Conservation (phyloP, 305 asterid genomes). For the Ilex paraguariensis region DNA sequence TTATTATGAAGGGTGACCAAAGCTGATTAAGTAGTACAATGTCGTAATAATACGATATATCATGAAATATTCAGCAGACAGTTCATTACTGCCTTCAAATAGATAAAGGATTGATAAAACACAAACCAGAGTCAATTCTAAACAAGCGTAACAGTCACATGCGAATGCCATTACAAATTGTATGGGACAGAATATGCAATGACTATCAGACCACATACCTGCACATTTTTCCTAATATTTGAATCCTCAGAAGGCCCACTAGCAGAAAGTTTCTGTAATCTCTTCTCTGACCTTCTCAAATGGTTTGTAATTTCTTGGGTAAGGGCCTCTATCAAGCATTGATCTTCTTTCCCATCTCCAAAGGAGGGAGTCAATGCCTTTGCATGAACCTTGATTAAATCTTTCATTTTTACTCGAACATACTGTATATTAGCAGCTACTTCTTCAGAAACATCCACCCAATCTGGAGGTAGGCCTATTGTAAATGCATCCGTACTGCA, state of each 20-base stretch:
- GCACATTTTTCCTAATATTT: slow-evolving; percentile 93
- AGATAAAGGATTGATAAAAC: too few relatives aligned
- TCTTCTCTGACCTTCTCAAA: slow-evolving; percentile 75
- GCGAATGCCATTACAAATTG: too few relatives aligned
- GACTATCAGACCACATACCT: slow-evolving; percentile 47
- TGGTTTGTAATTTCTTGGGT: slow-evolving; percentile 91
- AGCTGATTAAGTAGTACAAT: too few relatives aligned
- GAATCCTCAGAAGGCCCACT: slow-evolving; percentile 95
- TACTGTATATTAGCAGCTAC: slow-evolving; percentile 74
- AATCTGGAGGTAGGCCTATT: slow-evolving; percentile 83
- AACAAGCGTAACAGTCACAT: too few relatives aligned
- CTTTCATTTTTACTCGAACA: slow-evolving; percentile 70
- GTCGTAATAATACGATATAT: too few relatives aligned
- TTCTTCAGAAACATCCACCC: slow-evolving; percentile 95
- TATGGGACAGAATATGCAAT: not conserved
- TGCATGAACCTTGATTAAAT: slow-evolving; percentile 94
- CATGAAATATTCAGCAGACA: too few relatives aligned
- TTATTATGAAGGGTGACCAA: too few relatives aligned
- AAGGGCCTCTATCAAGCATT: slow-evolving; percentile 77
- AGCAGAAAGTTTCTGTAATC: slow-evolving; percentile 70
- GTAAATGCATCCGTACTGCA: slow-evolving; percentile 69
- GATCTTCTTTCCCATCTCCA: slow-evolving; percentile 99
- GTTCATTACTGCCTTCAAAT: too few relatives aligned
- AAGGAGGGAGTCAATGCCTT: slow-evolving; percentile 99
- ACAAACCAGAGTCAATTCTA: too few relatives aligned